Percentiles rank a stretch among this genome's conserved stretches.
phyloP scores from a whole-genome alignment of 345 rosid species.

The Gossypium thurberi region DNA sequence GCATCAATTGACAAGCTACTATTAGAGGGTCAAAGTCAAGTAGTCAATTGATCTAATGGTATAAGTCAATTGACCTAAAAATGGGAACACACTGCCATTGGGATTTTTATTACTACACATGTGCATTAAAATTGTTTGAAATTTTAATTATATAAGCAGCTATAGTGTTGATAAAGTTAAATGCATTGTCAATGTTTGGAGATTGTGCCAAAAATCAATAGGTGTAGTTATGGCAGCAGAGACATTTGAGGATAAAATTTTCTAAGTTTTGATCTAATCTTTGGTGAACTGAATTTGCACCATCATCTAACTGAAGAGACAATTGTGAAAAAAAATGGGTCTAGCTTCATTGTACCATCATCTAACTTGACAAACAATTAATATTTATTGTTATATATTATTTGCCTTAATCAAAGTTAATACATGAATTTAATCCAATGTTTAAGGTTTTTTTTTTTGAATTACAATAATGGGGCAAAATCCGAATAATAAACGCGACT shows the following conservation, averaged over 20 bases:
- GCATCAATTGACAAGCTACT: no score
- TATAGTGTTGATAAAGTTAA: neutral
- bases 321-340: neutral
- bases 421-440: no score
- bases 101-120: neutral
- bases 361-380: no score
- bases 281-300: conserved; percentile 8
- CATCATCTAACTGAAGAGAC: neutral
- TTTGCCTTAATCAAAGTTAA: no score
- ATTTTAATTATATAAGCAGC: neutral
- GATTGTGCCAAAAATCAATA: neutral
- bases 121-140: neutral
- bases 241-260: neutral
- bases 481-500: no score
- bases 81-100: neutral
- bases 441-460: no score
- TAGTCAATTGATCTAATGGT: no score
- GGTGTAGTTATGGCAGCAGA: neutral
- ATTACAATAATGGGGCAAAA: no score
- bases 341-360: neutral
- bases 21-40: no score
- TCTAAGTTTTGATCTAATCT: neutral
- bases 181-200: neutral
- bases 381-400: no score
- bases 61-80: neutral